Evolutionary conservation across 257 asterid genomes (phyloP).

Genomic region (Forsythia viridissima): DNA sequence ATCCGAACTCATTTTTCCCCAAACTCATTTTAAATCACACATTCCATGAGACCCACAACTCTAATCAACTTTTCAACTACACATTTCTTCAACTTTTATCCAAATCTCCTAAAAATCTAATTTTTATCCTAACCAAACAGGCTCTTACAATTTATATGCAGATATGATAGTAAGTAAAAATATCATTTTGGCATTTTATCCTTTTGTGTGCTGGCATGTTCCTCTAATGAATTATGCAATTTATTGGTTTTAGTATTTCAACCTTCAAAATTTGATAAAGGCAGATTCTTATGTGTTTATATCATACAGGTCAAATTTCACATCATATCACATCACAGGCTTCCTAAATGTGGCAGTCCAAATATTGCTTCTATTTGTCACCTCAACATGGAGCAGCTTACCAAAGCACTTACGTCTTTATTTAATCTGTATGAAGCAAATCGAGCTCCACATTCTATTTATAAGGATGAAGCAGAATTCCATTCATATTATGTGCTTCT

Average conservation of each 20-base stretch:
- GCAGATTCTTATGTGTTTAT: conserved; percentile 20
- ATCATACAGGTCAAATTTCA: conserved; percentile 80
- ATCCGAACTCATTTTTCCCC: no score
- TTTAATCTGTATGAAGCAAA: conserved; percentile 64
- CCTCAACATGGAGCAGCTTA: conserved; percentile 92
- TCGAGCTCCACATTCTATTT: conserved; percentile 43
- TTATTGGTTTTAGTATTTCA: not conserved
- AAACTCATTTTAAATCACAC: no score
- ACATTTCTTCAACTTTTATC: no score
- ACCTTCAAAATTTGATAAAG: not conserved
- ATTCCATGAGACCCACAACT: no score
- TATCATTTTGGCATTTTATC: not conserved
- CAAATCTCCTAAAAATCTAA: no score
- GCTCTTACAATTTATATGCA: not conserved
- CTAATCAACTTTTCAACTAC: no score
- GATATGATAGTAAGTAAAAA: not conserved
- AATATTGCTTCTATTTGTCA: conserved; percentile 53
- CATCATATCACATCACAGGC: conserved; percentile 70
- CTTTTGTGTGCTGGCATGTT: not conserved
- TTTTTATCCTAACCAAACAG: no score
- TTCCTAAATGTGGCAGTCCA: conserved; percentile 50
- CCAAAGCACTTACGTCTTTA: conserved; percentile 63
- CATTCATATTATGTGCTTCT: conserved; percentile 79
- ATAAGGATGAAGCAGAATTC: conserved; percentile 72
- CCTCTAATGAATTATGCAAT: not conserved